Evolutionary conservation across 2,329 filamentous ascomycete species (phyloP).

Genomic region (Juglanconis oblonga): DNA sequence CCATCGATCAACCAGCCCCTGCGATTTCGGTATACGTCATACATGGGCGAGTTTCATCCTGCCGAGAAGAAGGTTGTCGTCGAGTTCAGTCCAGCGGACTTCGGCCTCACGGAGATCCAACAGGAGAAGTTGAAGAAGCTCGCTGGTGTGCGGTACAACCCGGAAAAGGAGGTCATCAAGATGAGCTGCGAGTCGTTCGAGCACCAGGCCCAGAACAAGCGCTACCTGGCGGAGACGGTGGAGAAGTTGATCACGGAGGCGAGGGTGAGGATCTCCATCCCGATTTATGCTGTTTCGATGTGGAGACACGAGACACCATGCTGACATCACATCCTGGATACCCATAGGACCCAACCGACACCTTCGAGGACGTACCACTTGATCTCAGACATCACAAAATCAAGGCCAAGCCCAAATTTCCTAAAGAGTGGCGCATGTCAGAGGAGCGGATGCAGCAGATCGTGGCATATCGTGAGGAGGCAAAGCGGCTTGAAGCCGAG

Average conservation of each 20-base stretch:
- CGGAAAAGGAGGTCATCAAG: constrained; percentile 73
- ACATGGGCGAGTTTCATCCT: constrained; percentile 91
- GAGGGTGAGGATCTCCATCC: constrained; percentile 45
- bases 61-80: constrained; percentile 92
- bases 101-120: constrained; percentile 67
- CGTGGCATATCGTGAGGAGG: constrained; percentile 53
- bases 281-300: no score
- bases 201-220: constrained; percentile 92
- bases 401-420: constrained; percentile 69
- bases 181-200: constrained; percentile 90
- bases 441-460: constrained; percentile 64
- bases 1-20: constrained; percentile 69
- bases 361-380: constrained; percentile 84
- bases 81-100: constrained; percentile 75
- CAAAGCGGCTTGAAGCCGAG: constrained; percentile 51
- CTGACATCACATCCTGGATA: not conserved
- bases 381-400: constrained; percentile 81
- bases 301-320: not conserved
- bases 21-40: constrained; percentile 94
- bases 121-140: constrained; percentile 83
- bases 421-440: constrained; percentile 79
- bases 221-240: constrained; percentile 81
- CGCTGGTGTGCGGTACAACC: constrained; percentile 82
- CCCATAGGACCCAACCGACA: constrained; percentile 66
- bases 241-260: constrained; percentile 71